These are phyloP conservation scores for Cicer pinnatifidum DNA, from an alignment of 306 rosid genomes.

Conservation along the genomic window DNA sequence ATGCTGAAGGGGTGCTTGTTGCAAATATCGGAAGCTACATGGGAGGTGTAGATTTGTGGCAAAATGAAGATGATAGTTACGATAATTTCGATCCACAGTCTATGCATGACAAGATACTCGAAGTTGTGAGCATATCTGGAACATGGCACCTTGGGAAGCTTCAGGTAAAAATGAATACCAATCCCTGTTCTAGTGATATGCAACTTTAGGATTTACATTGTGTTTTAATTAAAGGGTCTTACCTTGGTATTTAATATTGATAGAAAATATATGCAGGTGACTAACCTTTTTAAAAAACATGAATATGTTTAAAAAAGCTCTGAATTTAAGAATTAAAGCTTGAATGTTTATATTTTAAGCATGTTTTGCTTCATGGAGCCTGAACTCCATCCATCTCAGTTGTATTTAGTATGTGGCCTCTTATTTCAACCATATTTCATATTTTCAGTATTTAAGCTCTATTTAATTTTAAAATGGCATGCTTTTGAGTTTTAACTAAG, in stretches of 20 bases:
- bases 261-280: slow-evolving; percentile 23
- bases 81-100: slow-evolving; percentile 96
- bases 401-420: slow-evolving; percentile 25
- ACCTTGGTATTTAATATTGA: slow-evolving; percentile 34
- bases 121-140: slow-evolving; percentile 98
- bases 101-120: slow-evolving; percentile 96
- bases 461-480: slow-evolving; percentile 26
- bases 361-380: slow-evolving; percentile 26
- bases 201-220: slow-evolving; percentile 13
- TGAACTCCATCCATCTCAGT: slow-evolving; percentile 22
- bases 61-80: slow-evolving; percentile 89
- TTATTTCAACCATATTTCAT: neutral
- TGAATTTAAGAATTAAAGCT: slow-evolving; percentile 17
- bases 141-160: slow-evolving; percentile 99
- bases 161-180: slow-evolving; percentile 64
- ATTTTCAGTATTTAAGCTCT: slow-evolving; percentile 26
- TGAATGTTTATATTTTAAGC: neutral
- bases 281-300: neutral
- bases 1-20: slow-evolving; percentile 98
- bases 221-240: slow-evolving; percentile 25
- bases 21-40: slow-evolving; percentile 99
- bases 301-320: slow-evolving; percentile 2
- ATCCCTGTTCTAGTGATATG: neutral
- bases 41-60: slow-evolving; percentile 99
- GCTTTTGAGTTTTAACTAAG: slow-evolving; percentile 33